phyloP scores from a whole-genome alignment of 2,329 filamentous ascomycete species.

The Macrophomina phaseolina region DNA sequence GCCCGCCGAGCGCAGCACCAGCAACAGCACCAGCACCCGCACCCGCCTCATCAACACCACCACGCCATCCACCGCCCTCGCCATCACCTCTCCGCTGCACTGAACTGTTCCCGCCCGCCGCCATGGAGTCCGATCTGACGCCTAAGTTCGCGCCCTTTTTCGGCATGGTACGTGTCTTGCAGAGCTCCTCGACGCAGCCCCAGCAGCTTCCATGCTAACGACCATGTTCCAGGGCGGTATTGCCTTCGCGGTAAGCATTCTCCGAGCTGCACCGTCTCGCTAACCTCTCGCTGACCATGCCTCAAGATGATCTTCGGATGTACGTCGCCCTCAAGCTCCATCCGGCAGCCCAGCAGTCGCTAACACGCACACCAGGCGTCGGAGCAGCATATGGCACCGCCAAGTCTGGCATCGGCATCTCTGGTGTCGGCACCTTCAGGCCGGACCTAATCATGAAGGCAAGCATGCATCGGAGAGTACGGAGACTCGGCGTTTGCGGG shows the following conservation, averaged over 20 bases:
- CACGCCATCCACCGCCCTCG: background rate
- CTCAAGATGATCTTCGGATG: slow-evolving; percentile 78
- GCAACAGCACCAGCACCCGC: background rate
- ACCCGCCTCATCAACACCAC: slow-evolving; percentile 19
- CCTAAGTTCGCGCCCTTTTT: slow-evolving; percentile 88
- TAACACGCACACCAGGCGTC: slow-evolving; percentile 54
- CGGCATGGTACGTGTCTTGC: slow-evolving; percentile 72
- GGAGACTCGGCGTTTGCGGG: background rate
- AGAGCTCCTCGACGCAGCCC: background rate
- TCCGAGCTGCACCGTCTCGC: slow-evolving; percentile 31
- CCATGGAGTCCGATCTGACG: slow-evolving; percentile 59
- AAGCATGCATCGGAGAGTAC: slow-evolving; percentile 36
- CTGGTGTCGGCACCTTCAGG: slow-evolving; percentile 82
- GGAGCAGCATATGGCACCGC: slow-evolving; percentile 88
- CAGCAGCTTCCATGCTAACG: slow-evolving; percentile 41
- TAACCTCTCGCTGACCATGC: slow-evolving; percentile 25
- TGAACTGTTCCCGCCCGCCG: background rate
- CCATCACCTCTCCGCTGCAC: slow-evolving; percentile 3
- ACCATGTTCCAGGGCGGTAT: slow-evolving; percentile 68
- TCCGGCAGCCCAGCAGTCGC: slow-evolving; percentile 21
- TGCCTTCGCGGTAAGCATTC: slow-evolving; percentile 65
- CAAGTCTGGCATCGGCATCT: slow-evolving; percentile 87
- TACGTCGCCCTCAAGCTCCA: slow-evolving; percentile 52
- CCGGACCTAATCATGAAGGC: slow-evolving; percentile 93
- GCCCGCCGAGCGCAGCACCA: slow-evolving; percentile 5